Conservation (phyloP, 139 green algal species). For the Diplosphaera chodatii region DNA sequence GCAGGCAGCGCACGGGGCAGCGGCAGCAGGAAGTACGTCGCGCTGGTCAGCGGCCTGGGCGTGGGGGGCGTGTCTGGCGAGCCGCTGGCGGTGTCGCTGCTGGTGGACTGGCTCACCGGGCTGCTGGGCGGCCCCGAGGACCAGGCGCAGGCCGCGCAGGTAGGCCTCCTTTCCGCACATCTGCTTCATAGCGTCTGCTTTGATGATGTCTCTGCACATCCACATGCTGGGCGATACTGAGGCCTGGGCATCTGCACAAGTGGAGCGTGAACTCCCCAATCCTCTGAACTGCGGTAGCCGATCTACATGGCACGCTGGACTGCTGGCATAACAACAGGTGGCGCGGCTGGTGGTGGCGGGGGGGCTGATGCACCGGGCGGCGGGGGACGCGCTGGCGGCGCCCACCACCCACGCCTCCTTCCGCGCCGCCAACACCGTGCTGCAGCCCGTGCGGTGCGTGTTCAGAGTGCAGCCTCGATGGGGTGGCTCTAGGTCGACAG, state of each 20-base stretch:
- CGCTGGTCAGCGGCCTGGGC: constrained; percentile 83
- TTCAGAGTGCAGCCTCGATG: too few relatives aligned
- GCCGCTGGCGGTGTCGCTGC: constrained; percentile 47
- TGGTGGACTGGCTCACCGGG: constrained; percentile 83
- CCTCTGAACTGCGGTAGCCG: too few relatives aligned
- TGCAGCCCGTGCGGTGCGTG: constrained; percentile 26
- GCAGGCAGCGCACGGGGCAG: too few relatives aligned
- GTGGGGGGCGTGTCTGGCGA: constrained; percentile 47
- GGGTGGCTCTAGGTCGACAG: too few relatives aligned
- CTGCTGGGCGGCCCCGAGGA: constrained; percentile 61
- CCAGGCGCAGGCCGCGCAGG: constrained; percentile 44
- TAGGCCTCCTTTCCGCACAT: too few relatives aligned
- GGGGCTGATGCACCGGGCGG: constrained; percentile 35
- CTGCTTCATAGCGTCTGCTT: too few relatives aligned
- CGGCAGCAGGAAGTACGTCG: constrained; percentile 83
- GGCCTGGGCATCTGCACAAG: too few relatives aligned
- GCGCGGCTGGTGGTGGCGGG: constrained; percentile 72
- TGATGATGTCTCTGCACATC: too few relatives aligned
- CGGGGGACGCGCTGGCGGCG: constrained; percentile 41
- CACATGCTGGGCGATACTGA: too few relatives aligned
- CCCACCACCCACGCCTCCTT: constrained; percentile 34
- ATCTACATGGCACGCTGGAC: too few relatives aligned
- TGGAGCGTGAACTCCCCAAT: too few relatives aligned
- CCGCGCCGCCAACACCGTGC: not conserved
- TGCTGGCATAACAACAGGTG: too few relatives aligned